Base-by-base conservation (phyloP, 2,329 filamentous ascomycete genomes). In the Aspergillus luchuensis region DNA sequence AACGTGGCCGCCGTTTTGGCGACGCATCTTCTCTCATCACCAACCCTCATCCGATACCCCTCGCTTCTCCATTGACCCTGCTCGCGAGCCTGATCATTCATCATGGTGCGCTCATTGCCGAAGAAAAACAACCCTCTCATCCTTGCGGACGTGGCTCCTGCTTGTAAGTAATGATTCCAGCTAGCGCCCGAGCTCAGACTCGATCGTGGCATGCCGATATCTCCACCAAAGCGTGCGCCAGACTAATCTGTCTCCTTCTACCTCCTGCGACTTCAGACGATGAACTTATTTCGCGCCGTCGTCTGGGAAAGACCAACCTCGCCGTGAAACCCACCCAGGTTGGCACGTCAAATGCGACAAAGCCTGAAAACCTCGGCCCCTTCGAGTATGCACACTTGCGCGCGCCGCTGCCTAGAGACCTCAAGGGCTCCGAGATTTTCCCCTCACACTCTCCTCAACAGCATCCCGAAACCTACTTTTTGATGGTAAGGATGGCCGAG, bases 331-430 rank as follows among this genome's bases (percentile, higher is more conserved):
- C 92, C 71, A 87, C 89, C 36, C 87, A 90, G 68, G 81, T 89
- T n/a, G 87, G 86, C 61, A 86, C 86, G 8, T 84, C 85, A 41
- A 89, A 88, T 76, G 89, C 91, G 65, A 86, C 88, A 59, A 91
- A 91, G 74, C 82, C 87, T 50, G 84, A 89, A 67, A 88, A 89
- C 67, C 82, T 95, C 62, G 92, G 91, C 55, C 87, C 89, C 50
- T 97, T 99, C 75, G 95, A 98, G 78, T 99, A 99, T 77, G 94
- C 93, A 66, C 95, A 99, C 75, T 84, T 99, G 53, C 90, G 94
- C 72, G 94, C 93, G 62, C 94, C 95, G 13, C 81, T 99, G 50
- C 95, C 95, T 53, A 95, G 93, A 78, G 92, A 95, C 66, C 89
- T 98, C 68, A 87, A 88, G 63, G 85, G 84, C 28, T 97, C 93